Percentiles rank a stretch among this genome's conserved stretches.
Conservation (phyloP, 2,329 filamentous ascomycete genomes). For the Corynespora cassiicola region DNA sequence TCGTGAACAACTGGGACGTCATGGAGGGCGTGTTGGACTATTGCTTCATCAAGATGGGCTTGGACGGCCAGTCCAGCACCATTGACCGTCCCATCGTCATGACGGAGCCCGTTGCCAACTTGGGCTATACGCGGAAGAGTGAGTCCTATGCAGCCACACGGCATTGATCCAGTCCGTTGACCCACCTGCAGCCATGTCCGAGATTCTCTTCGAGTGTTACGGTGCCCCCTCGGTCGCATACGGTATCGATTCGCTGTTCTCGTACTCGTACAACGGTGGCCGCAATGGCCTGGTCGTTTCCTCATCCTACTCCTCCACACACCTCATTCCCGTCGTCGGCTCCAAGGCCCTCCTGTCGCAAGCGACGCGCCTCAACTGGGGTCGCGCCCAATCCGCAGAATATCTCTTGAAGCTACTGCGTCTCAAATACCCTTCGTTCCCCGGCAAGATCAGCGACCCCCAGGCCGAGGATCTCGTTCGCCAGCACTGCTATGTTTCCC, state of each 20-base stretch:
- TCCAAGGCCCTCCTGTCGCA: slow-evolving; percentile 83
- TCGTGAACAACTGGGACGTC: slow-evolving; percentile 97
- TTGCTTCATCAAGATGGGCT: slow-evolving; percentile 89
- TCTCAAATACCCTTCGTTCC: slow-evolving; percentile 90
- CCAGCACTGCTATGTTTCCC: slow-evolving; percentile 88
- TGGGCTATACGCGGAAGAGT: slow-evolving; percentile 89
- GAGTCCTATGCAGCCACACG: slow-evolving; percentile 41
- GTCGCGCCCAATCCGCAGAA: slow-evolving; percentile 86
- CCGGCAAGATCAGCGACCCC: slow-evolving; percentile 81
- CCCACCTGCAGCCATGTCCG: slow-evolving; percentile 78
- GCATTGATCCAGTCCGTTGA: neutral
- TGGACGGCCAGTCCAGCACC: slow-evolving; percentile 75
- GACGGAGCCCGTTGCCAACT: slow-evolving; percentile 93
- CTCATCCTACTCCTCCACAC: slow-evolving; percentile 91
- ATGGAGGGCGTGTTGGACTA: slow-evolving; percentile 96
- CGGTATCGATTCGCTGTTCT: slow-evolving; percentile 96
- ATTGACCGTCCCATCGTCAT: slow-evolving; percentile 90
- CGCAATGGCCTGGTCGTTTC: slow-evolving; percentile 87
- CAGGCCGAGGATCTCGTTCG: slow-evolving; percentile 88
- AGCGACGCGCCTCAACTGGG: slow-evolving; percentile 92
- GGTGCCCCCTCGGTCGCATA: slow-evolving; percentile 87
- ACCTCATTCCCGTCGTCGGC: slow-evolving; percentile 91
- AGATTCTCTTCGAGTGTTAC: slow-evolving; percentile 97
- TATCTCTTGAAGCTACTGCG: slow-evolving; percentile 89
- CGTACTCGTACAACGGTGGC: slow-evolving; percentile 90